Percentiles rank a stretch among this genome's conserved stretches.
These are phyloP conservation scores for Trypanosoma melophagium DNA, from an alignment of 208 protist genomes.

Conservation along the genomic window DNA sequence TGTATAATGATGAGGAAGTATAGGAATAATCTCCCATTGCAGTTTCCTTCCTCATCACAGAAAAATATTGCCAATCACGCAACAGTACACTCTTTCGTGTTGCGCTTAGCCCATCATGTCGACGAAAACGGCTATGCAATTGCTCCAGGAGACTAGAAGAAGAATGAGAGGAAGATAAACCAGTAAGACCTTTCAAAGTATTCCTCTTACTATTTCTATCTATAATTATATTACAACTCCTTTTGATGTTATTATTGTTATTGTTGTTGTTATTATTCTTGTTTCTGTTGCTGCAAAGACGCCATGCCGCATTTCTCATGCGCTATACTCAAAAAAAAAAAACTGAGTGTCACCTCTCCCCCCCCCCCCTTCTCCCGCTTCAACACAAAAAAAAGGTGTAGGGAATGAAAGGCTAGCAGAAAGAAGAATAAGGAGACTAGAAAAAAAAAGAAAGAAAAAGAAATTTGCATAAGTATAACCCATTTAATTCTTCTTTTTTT, in stretches of 20 bases:
- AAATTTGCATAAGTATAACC: neutral
- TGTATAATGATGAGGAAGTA: neutral
- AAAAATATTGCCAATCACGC: constrained; percentile 18
- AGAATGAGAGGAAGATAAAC: neutral
- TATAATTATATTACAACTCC: too few species aligned
- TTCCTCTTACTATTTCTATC: too few species aligned
- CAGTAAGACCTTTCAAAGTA: neutral
- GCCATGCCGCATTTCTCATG: constrained; percentile 13
- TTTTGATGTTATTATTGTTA: neutral
- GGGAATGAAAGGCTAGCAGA: neutral
- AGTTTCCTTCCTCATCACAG: neutral
- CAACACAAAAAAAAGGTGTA: neutral
- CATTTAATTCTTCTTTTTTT: neutral
- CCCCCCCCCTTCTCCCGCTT: neutral
- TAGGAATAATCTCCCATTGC: neutral
- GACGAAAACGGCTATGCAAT: constrained; percentile 9
- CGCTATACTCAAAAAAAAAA: constrained; percentile 5
- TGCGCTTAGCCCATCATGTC: constrained; percentile 16
- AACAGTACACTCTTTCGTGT: constrained; percentile 22
- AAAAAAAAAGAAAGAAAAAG: neutral
- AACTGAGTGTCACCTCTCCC: neutral
- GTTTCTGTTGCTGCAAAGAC: neutral
- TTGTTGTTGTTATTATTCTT: neutral
- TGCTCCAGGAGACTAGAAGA: neutral
- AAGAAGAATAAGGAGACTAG: neutral